A percentile compares a stretch with the other conserved stretches of the same genome.
phyloP scores from a whole-genome alignment of 768 basidiomycete species.

The Multifurca ochricompacta region DNA sequence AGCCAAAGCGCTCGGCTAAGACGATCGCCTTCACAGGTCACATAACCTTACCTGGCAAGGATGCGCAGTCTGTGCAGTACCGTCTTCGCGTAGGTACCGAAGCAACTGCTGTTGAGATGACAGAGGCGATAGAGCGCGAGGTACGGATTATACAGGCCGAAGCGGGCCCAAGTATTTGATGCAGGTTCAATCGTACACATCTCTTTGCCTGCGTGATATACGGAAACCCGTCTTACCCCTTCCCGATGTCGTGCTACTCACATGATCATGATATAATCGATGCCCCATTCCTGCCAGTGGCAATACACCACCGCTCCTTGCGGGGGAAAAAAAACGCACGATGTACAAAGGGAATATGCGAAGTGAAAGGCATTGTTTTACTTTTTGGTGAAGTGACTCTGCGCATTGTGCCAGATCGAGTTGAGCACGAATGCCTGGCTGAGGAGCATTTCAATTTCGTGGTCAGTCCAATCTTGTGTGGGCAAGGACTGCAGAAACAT shows the following conservation, averaged over 20 bases:
- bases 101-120: conserved; percentile 48
- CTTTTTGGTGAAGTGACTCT: conserved; percentile 72
- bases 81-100: conserved; percentile 54
- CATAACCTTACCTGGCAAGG: conserved; percentile 31
- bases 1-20: conserved; percentile 44
- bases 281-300: neutral
- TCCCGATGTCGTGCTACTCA: neutral
- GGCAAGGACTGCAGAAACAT: conserved; percentile 95
- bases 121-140: conserved; percentile 55
- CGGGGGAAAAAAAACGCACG: neutral
- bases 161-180: conserved; percentile 26
- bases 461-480: conserved; percentile 91
- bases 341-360: neutral
- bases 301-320: neutral
- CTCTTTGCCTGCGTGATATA: conserved; percentile 10
- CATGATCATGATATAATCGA: neutral
- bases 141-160: conserved; percentile 39
- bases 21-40: conserved; percentile 62
- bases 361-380: conserved; percentile 16
- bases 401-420: conserved; percentile 89
- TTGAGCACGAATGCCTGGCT: conserved; percentile 94
- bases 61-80: conserved; percentile 48
- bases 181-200: conserved; percentile 9
- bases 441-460: conserved; percentile 91
- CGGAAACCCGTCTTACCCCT: neutral